Base-by-base conservation (phyloP, 805 yeast genomes). In the Metschnikowia lochheadii region DNA sequence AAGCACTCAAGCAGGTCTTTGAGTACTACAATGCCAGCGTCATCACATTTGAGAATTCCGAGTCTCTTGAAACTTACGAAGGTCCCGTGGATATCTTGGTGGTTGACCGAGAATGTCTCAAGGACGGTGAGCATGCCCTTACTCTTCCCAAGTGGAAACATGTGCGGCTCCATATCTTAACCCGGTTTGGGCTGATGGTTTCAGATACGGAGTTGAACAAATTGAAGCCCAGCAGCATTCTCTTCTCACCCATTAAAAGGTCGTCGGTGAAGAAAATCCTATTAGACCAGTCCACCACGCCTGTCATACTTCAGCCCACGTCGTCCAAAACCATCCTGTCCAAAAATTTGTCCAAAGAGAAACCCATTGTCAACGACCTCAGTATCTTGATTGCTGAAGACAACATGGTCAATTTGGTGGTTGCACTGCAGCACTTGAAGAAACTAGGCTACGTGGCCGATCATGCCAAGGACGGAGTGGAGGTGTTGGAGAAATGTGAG, bases 351-450 rank as follows among this genome's bases (percentile, higher is more conserved):
- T 6, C 45, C 5, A 31, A 36, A 15, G 34, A 23, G n/a, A 46
- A 23, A 10, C 84, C 84, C 4, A n/a, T 5, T 6, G 15, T 5
- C 20, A 21, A 14, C n/a, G 35, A 35, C 21, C 66, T 82, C 26
- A 61, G 68, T 31, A 76, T 81, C 14, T 60, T 82, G 29, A 64
- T 82, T 5, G 84, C 82, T 3, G 85, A 81, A 55, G 86, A 82
- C 50, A 80, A 78, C 47, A 67, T 73, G 32, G 69, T 77, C 51
- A 77, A 77, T 53, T 73, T 79, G 8, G 68, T 70, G 47, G 83
- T 80, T 29, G 83, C 82, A 1, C 57, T 75, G 31, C 76, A 73
- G 53, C 80, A 78, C 55, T 63, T 77, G 52, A 72, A 72, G 52
- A 68, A 76, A 49, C 62, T 79, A 58, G 83, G 83, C 1, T 79